Base-by-base conservation (phyloP, 768 basidiomycete genomes). In the Scleroderma citrinum region DNA sequence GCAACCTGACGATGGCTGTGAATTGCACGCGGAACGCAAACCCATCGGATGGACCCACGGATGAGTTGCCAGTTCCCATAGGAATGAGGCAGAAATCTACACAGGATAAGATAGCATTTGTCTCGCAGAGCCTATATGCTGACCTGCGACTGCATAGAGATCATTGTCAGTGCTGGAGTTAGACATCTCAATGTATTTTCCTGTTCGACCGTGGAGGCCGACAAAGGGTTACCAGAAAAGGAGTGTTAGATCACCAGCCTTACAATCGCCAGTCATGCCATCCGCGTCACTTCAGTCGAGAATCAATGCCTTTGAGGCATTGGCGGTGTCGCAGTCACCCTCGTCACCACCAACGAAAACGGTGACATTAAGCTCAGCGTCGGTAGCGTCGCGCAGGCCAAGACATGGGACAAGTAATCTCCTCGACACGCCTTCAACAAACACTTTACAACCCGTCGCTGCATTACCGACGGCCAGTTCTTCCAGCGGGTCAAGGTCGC, bases 31-130 rank as follows among this genome's bases (percentile, higher is more conserved):
- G 65, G 11, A 14, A 30, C 17, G 12, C 40, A 17, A 26, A 4
- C 26, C 5, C 24, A 24, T 38, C n/a, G 23, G 40, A 29, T 29
- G 26, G 8, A 8, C 26, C 26, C 54, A 86, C 91, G 6, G 87
- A 91, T 20, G 87, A 69, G 26, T 81, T 78, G 14, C 66, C 78
- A 2, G 86, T 88, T 48, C 91, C 91, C 47, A 93, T 85, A 12
- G 91, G 92, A 48, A 92, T 83, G 34, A 93, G 78, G 59, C 91
- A 93, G 61, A 94, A 92, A 65, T 93, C 91, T 91, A 51, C 32
- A 17, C 34, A 29, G 23, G 34, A 17, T 34, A 26, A 45, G 53
- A 35, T 40, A 23, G 36, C 39, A 5, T 23, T 20, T 21, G 35
- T 38, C 41, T 20, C 40, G 21, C 31, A 34, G 20, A 21, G 45